Evolutionary conservation across 2,329 filamentous ascomycete genomes (phyloP).

Genomic region (Thielaviopsis punctulata): DNA sequence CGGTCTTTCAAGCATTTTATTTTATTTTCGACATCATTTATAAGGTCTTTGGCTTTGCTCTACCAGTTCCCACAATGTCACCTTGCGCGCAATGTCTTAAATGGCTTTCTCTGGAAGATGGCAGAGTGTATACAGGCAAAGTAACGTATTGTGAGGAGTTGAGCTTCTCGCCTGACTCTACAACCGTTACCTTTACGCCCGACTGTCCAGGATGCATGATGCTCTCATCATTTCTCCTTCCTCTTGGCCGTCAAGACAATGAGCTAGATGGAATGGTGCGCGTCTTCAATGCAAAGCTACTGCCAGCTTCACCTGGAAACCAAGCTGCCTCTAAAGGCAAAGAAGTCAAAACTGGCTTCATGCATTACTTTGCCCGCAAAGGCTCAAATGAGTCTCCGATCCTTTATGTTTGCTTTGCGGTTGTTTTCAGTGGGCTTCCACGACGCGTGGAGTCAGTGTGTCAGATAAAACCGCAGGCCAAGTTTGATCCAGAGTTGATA

Average conservation of each 20-base stretch:
- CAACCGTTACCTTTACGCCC: not conserved
- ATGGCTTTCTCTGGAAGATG: not conserved
- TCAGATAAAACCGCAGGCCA: not conserved
- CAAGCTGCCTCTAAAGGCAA: not conserved
- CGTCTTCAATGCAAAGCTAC: not conserved
- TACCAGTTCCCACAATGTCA: too few species aligned
- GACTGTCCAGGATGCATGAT: not conserved
- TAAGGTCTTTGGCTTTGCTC: too few species aligned
- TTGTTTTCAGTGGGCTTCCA: not conserved
- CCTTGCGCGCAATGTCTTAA: not conserved
- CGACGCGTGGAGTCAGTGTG: not conserved
- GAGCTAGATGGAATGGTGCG: not conserved
- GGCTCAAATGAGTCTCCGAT: not conserved
- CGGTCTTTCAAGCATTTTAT: too few species aligned
- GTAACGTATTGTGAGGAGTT: not conserved
- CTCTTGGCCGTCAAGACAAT: not conserved
- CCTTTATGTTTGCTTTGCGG: not conserved
- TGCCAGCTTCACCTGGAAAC: not conserved
- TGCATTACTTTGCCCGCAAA: not conserved
- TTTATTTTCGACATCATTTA: too few species aligned
- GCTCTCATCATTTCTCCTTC: not conserved
- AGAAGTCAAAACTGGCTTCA: not conserved
- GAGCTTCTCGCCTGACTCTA: not conserved
- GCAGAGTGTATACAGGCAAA: not conserved
- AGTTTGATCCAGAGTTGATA: not conserved